These are phyloP conservation scores for Trametes sanguinea DNA, from an alignment of 768 basidiomycete genomes.

Conservation along the genomic window DNA sequence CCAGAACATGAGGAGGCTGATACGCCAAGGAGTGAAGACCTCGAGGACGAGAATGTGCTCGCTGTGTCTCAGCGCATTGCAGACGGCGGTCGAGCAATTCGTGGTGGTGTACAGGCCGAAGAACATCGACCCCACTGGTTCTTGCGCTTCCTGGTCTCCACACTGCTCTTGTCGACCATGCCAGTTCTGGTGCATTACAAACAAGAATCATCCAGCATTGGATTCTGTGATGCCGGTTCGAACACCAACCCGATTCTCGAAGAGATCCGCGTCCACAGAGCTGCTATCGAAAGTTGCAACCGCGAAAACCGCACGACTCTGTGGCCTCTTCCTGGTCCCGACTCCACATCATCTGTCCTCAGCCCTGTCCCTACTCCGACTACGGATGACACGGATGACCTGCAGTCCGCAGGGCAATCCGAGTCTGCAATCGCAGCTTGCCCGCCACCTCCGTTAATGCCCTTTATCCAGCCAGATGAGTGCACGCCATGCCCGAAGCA, in stretches of 20 bases:
- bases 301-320: slow-evolving; percentile 53
- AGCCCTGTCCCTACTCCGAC: slow-evolving; percentile 19
- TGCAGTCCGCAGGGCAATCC: slow-evolving; percentile 28
- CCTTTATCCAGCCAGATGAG: slow-evolving; percentile 55
- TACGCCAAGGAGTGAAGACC: slow-evolving; percentile 17
- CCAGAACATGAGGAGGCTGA: slow-evolving; percentile 24
- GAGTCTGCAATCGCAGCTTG: slow-evolving; percentile 39
- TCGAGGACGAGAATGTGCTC: slow-evolving; percentile 30
- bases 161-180: slow-evolving; percentile 30
- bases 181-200: slow-evolving; percentile 54
- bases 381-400: background rate
- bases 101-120: slow-evolving; percentile 5
- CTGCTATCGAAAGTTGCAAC: slow-evolving; percentile 58
- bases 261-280: slow-evolving; percentile 44
- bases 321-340: slow-evolving; percentile 33
- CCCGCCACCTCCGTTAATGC: slow-evolving; percentile 55
- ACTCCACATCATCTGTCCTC: slow-evolving; percentile 18
- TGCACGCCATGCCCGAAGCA: slow-evolving; percentile 69
- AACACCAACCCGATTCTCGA: slow-evolving; percentile 61
- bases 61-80: slow-evolving; percentile 43
- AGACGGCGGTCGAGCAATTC: slow-evolving; percentile 34
- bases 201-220: slow-evolving; percentile 65
- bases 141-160: slow-evolving; percentile 45
- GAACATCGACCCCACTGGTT: slow-evolving; percentile 28
- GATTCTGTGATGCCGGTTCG: slow-evolving; percentile 71